Percentiles rank a stretch among this genome's conserved stretches.
Evolutionary conservation across 257 asterid species (phyloP).

Genomic region (Capsicum chinense): DNA sequence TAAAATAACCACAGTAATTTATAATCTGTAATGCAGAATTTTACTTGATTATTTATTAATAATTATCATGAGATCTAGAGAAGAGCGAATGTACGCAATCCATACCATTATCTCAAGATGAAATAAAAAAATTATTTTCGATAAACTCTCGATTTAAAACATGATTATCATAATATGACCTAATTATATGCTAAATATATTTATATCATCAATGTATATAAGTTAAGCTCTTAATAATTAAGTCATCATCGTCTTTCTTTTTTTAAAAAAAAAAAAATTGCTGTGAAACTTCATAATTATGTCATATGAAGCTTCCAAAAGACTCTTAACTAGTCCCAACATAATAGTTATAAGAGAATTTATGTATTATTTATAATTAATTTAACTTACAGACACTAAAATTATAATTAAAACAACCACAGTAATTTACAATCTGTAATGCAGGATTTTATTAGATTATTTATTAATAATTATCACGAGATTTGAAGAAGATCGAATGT

Average conservation of each 20-base stretch:
- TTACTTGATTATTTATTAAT: background rate
- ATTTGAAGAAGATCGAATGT: too few species aligned
- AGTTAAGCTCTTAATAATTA: background rate
- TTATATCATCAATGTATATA: background rate
- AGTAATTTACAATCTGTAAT: background rate
- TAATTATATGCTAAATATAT: background rate
- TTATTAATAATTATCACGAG: background rate
- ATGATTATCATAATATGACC: background rate
- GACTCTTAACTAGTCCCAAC: background rate
- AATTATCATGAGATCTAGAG: background rate
- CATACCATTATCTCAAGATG: too few species aligned
- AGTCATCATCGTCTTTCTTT: background rate
- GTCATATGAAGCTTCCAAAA: conserved; percentile 11
- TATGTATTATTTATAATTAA: too few species aligned
- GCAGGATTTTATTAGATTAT: background rate
- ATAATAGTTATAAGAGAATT: too few species aligned
- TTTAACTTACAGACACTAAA: too few species aligned
- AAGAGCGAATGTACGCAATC: too few species aligned
- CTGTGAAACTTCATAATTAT: background rate
- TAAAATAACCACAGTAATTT: too few species aligned
- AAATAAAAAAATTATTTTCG: too few species aligned
- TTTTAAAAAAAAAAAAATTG: background rate
- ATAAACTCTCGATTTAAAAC: too few species aligned
- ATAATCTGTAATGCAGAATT: background rate
- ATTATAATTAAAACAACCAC: too few species aligned